A percentile compares a stretch with the other conserved stretches of the same genome.
These are phyloP conservation scores for Symbiodinium pilosum DNA, from an alignment of 73 alveolate species.

Conservation along the genomic window DNA sequence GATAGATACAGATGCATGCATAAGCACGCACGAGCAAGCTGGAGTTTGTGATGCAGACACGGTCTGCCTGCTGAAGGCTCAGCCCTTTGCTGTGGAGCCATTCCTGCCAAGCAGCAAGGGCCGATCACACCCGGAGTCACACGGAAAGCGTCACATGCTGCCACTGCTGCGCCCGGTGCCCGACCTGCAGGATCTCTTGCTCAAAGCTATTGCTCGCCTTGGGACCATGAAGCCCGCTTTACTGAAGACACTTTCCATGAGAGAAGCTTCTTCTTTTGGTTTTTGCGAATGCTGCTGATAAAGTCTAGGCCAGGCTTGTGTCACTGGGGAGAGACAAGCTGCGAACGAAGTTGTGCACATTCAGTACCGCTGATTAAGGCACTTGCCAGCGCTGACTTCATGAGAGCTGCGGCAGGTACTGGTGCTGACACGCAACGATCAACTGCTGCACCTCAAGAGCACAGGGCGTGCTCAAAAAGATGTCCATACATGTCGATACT, in stretches of 20 bases:
- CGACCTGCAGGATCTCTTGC: conserved; percentile 62
- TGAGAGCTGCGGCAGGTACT: conserved; percentile 14
- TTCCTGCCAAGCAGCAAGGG: conserved; percentile 19
- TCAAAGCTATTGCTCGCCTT: conserved; percentile 59
- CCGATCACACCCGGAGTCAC: too few species aligned
- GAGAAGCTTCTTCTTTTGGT: too few species aligned
- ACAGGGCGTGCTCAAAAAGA: not conserved
- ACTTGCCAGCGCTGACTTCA: conserved; percentile 42
- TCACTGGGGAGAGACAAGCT: too few species aligned
- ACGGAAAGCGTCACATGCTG: not conserved
- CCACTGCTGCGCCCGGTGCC: not conserved
- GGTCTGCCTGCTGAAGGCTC: conserved; percentile 37
- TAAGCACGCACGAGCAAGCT: not conserved
- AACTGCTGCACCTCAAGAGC: conserved; percentile 38
- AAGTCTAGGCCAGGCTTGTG: too few species aligned
- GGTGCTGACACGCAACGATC: conserved; percentile 15
- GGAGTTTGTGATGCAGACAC: not conserved
- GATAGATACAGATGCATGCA: not conserved
- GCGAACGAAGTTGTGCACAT: not conserved
- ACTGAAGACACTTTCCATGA: too few species aligned
- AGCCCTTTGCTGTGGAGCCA: conserved; percentile 43
- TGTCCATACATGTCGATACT: not conserved
- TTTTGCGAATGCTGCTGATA: too few species aligned
- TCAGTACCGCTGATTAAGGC: not conserved
- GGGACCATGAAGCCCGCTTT: too few species aligned